These are phyloP conservation scores for Candida smagusa DNA, from an alignment of 1,139 yeast species.

Conservation along the genomic window DNA sequence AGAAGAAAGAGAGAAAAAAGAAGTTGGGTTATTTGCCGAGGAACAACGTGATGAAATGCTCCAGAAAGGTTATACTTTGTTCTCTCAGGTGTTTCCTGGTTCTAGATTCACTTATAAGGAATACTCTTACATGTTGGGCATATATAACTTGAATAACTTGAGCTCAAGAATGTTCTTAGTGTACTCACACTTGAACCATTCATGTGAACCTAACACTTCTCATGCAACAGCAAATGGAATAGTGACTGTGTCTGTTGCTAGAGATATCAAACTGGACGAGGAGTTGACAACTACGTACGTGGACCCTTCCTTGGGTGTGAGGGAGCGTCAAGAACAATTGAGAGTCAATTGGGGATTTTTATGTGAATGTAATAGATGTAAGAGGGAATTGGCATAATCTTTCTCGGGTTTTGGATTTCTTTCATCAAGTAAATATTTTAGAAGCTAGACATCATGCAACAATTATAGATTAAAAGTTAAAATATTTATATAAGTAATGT, in stretches of 20 bases:
- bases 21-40: slow-evolving; percentile 35
- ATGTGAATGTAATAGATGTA: slow-evolving; percentile 69
- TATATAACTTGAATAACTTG: slow-evolving; percentile 70
- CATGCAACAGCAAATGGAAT: slow-evolving; percentile 53
- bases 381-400: slow-evolving; percentile 34
- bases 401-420: no score
- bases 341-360: slow-evolving; percentile 81
- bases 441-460: no score
- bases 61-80: slow-evolving; percentile 52
- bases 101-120: slow-evolving; percentile 46
- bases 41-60: slow-evolving; percentile 62
- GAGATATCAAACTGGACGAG: slow-evolving; percentile 60
- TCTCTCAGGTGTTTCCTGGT: slow-evolving; percentile 49
- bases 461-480: no score
- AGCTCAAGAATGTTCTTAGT: slow-evolving; percentile 59
- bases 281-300: slow-evolving; percentile 72
- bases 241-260: slow-evolving; percentile 47
- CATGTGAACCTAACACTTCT: slow-evolving; percentile 68
- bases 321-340: slow-evolving; percentile 62
- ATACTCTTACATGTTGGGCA: slow-evolving; percentile 62
- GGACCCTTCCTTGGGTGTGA: slow-evolving; percentile 60
- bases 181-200: slow-evolving; percentile 74
- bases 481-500: no score
- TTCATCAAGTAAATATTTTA: no score
- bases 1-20: slow-evolving; percentile 49